These are phyloP conservation scores for Gossypium aridum DNA, from an alignment of 441 rosid genomes.

Conservation along the genomic window DNA sequence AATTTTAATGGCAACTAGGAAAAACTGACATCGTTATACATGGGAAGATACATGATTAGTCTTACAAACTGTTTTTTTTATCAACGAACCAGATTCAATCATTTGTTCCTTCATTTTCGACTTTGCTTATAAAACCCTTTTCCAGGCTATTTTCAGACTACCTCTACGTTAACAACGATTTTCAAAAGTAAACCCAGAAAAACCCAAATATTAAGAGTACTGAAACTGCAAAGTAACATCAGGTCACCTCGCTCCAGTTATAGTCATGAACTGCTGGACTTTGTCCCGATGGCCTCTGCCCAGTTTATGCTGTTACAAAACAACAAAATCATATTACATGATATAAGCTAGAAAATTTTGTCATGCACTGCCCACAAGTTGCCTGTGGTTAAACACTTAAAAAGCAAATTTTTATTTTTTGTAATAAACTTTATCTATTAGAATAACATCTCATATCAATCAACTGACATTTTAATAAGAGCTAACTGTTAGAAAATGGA, in stretches of 20 bases:
- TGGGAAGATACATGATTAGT: neutral
- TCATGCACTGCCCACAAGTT: neutral
- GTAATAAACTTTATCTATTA: neutral
- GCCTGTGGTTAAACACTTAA: neutral
- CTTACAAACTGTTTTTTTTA: neutral
- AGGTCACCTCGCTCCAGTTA: slow-evolving; percentile 79
- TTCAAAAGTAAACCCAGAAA: neutral
- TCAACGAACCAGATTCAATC: neutral
- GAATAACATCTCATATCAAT: neutral
- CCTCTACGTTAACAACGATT: neutral
- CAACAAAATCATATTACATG: slow-evolving; percentile 6
- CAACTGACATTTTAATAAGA: neutral
- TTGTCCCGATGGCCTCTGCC: slow-evolving; percentile 80
- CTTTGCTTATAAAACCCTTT: neutral
- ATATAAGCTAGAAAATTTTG: neutral
- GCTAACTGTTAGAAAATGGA: neutral
- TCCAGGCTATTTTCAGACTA: neutral
- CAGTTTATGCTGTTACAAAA: slow-evolving; percentile 57
- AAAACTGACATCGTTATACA: neutral
- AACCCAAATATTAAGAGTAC: neutral
- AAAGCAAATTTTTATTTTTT: neutral
- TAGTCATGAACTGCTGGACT: slow-evolving; percentile 76
- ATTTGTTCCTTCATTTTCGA: neutral
- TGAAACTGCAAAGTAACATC: neutral
- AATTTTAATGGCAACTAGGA: neutral